Evolutionary conservation across 2,329 filamentous ascomycete genomes (phyloP), one percentile per base, ranked within the genome.

Genomic region (Parascedosporium putredinis): DNA sequence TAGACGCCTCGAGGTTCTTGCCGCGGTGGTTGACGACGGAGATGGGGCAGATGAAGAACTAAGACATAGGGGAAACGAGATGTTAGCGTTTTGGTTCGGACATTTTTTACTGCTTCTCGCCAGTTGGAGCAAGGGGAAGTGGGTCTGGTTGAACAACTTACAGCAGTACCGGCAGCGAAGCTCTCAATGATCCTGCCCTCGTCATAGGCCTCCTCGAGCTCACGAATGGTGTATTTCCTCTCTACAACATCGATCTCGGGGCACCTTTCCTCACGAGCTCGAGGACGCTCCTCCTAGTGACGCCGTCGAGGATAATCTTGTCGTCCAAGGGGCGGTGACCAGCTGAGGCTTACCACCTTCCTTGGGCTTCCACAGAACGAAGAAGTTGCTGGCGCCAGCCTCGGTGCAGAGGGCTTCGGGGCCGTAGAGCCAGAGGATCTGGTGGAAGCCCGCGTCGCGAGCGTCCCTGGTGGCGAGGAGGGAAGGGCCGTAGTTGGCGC

Each of bases 401-500:
- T 96, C 90, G 2, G 90, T 96, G 55, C 94, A 89, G 62, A 80
- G 79, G 48, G 78, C 79, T 57, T 91, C 75, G 36, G 78, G 66
- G 1, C 88, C 88, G 60, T 95, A 93, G 47, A 96, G 75, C 90
- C 90, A 96, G n/a, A 96, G 76, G 50, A 96, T 84, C 74, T 96
- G 91, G 61, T 91, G 79, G 67, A 81, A 96, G 0, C 91, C 90
- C 36, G 78, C 69, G 9, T 70, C 71, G 50, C 81, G 72, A 3
- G 90, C 90, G 64, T 90, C 85, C 16, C 76, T 75, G 45, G 89
- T 89, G 3, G 88, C 86, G 49, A 88, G 74, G 49, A 96, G 74
- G 18, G 79, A 83, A 16, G 90, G 90, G 0, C 90, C 90, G 65
- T 95, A 96, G 73, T 95, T 96, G 53, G 90, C 90, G 50, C 90